Conservation (phyloP, 2,329 filamentous ascomycete genomes). For the Periconia sp. region DNA sequence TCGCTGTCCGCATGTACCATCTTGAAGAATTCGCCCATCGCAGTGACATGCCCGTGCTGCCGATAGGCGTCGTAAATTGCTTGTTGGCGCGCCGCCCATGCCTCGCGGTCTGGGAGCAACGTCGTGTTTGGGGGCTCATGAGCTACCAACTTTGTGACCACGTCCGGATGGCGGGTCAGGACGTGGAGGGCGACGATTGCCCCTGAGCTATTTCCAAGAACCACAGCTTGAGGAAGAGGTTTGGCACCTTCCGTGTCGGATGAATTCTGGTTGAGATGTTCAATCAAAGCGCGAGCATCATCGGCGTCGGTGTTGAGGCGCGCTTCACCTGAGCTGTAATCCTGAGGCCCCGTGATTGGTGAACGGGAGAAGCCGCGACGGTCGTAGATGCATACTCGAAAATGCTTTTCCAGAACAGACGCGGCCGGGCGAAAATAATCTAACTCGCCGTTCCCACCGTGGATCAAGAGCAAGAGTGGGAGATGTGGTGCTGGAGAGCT, state of each 20-base stretch:
- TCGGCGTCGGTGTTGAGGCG: slow-evolving; percentile 32
- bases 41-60: slow-evolving; percentile 6
- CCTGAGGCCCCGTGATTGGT: slow-evolving; percentile 16
- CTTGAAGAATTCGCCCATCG: slow-evolving; percentile 7
- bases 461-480: slow-evolving; percentile 33
- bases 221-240: not conserved
- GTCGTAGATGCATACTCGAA: slow-evolving; percentile 33
- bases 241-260: slow-evolving; percentile 1
- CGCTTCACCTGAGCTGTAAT: slow-evolving; percentile 21
- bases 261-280: slow-evolving; percentile 4
- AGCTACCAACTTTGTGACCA: slow-evolving; percentile 7
- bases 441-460: slow-evolving; percentile 30
- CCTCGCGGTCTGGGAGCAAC: slow-evolving; percentile 6
- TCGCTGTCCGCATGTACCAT: not conserved
- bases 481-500: slow-evolving; percentile 6
- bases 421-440: slow-evolving; percentile 26
- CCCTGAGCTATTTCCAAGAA: slow-evolving; percentile 17
- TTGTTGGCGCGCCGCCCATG: not conserved
- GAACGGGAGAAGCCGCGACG: slow-evolving; percentile 27
- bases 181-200: slow-evolving; percentile 16
- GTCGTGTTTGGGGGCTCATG: slow-evolving; percentile 17
- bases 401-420: slow-evolving; percentile 19
- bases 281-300: slow-evolving; percentile 25
- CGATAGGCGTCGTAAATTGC: slow-evolving; percentile 14
- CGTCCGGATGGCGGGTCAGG: slow-evolving; percentile 6